Conservation (phyloP, 352 stramenopile genomes). For the Globisporangium solare region DNA sequence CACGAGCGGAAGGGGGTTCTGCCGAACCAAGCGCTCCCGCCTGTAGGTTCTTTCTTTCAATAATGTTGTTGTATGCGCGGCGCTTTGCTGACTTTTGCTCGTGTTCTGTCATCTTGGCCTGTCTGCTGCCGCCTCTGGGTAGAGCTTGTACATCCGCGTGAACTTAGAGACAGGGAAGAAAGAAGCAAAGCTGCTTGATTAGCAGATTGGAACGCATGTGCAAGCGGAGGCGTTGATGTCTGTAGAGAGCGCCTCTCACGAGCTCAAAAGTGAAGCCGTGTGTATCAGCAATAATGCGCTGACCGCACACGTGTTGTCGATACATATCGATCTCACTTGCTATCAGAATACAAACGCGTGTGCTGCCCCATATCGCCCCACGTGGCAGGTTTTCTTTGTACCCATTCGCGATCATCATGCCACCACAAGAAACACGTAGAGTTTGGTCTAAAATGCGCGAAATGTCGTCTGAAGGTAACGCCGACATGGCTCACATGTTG, state of each 20-base stretch:
- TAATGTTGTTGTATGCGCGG: neutral
- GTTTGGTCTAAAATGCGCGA: neutral
- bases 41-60: conserved; percentile 26
- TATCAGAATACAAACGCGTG: no score
- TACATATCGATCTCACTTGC: no score
- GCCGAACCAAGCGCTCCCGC: conserved; percentile 42
- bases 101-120: neutral
- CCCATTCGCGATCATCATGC: neutral
- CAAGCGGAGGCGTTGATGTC: no score
- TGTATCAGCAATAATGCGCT: no score
- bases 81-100: neutral
- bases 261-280: no score
- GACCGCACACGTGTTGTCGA: no score
- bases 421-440: conserved; percentile 1
- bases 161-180: conserved; percentile 58
- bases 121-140: no score
- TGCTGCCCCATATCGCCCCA: neutral
- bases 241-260: no score
- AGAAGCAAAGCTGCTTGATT: conserved; percentile 51
- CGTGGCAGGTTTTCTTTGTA: neutral
- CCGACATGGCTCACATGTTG: neutral
- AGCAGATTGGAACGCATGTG: neutral
- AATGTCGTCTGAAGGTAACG: conserved; percentile 8
- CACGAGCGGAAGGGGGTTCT: conserved; percentile 56
- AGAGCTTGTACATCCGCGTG: conserved; percentile 57